Conservation (phyloP, 2,329 filamentous ascomycete genomes). For the Exophiala viscosa region DNA sequence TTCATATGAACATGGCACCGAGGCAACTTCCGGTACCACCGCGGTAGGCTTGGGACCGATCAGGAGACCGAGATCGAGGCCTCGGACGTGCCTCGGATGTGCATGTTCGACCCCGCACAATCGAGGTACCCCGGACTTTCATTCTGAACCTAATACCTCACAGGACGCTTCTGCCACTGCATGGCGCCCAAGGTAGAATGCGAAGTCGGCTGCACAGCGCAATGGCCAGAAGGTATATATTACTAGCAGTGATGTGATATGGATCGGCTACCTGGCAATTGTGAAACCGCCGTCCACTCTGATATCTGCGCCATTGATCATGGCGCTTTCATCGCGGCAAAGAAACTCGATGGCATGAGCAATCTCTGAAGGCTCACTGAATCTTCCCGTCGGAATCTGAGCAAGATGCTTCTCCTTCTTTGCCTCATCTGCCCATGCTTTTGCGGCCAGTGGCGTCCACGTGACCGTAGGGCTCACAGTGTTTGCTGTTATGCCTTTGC, state of each 20-base stretch:
- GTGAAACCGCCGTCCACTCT: constrained; percentile 41
- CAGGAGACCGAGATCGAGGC: neutral
- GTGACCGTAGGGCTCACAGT: constrained; percentile 46
- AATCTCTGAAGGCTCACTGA: constrained; percentile 39
- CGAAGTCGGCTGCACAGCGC: no score
- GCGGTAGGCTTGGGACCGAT: no score
- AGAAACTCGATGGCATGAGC: constrained; percentile 39
- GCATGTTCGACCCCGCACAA: neutral
- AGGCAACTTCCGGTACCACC: no score
- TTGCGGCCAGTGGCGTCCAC: constrained; percentile 46
- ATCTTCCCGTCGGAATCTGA: constrained; percentile 39
- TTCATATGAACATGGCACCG: no score
- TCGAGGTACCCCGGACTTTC: neutral
- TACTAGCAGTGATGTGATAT: neutral
- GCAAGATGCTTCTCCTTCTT: constrained; percentile 37
- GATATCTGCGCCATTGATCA: constrained; percentile 42
- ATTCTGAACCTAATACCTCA: neutral
- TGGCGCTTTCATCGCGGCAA: constrained; percentile 40
- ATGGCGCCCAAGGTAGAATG: neutral
- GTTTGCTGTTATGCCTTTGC: constrained; percentile 46
- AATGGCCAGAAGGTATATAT: no score
- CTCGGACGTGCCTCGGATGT: neutral
- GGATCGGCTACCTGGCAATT: constrained; percentile 24
- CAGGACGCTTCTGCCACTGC: neutral
- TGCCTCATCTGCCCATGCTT: constrained; percentile 38